Base-by-base conservation (phyloP, 352 stramenopile genomes). In the Saprolegnia parasitica region DNA sequence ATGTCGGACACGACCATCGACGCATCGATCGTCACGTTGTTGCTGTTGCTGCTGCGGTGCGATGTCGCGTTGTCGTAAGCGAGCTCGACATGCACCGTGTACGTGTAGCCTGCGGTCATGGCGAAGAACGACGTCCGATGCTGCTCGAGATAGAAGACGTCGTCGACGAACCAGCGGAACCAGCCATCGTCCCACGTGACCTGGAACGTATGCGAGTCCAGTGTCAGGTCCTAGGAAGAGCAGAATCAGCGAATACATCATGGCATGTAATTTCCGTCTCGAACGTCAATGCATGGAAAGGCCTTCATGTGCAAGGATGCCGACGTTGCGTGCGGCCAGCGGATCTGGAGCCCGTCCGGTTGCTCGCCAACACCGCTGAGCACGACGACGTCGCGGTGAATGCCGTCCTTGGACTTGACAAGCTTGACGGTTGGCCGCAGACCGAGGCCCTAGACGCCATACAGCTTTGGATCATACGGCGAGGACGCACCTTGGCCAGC, bases 81-180 rank as follows among this genome's bases (percentile, higher is more conserved):
- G 24, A 71, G 18, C n/a, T 52, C 52, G 10, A 64, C 40, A 23
- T 45, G 60, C 5, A 79, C 70, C 47, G 56, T 42, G 58, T 21
- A 70, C 37, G 18, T 21, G 47, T 65, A n/a, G n/a, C 0, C 60
- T 26, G 6, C 15, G 54, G n/a, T 68, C 65, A 11, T 40, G 23
- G 46, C 37, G 47, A 37, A 68, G 20, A 58, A 16, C 18, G 46
- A 46, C 4, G 15, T 67, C 39, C 21, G 55, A 24, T 20, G 82
- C 67, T 42, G 75, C 71, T 89, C 80, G 26, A 75, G 67, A n/a
- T 87, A 39, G 49, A 89, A 39, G 0, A 77, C 61, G 37, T 79
- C 75, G 60, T 89, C 73, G 58, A 89, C 74, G 70, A 78, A 79
- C 80, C 81, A 88, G 0, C 81, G 80, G 56, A 89, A 58, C 80